Percentiles rank a stretch among this genome's conserved stretches.
phyloP scores from a whole-genome alignment of 2,329 filamentous ascomycete genomes.

The Paracoccidioides brasiliensis region DNA sequence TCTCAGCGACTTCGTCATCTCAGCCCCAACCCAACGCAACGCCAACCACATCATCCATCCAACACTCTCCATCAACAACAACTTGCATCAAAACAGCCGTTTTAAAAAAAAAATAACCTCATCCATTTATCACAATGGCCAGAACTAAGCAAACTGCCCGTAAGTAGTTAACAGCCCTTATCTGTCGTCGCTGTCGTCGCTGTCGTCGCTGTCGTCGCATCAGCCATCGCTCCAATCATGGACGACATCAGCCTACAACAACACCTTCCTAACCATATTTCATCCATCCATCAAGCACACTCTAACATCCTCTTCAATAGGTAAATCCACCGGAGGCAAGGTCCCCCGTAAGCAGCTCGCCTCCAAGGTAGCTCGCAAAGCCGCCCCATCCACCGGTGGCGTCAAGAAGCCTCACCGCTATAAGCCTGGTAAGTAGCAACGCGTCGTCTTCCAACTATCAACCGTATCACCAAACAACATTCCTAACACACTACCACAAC shows the following conservation, averaged over 20 bases:
- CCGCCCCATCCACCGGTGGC: conserved; percentile 88
- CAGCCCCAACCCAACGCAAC: conserved; percentile 20
- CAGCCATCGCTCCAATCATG: conserved; percentile 4
- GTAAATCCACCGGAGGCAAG: conserved; percentile 64
- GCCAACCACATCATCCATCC: conserved; percentile 13
- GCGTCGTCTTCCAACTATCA: not conserved
- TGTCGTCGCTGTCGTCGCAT: conserved; percentile 14
- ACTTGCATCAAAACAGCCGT: conserved; percentile 11
- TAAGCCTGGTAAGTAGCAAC: conserved; percentile 53
- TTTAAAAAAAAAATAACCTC: conserved; percentile 17
- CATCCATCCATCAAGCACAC: conserved; percentile 11
- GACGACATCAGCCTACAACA: not conserved
- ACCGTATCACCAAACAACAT: not conserved
- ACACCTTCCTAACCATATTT: conserved; percentile 2
- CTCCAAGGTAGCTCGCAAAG: conserved; percentile 98
- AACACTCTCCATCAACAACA: conserved; percentile 12
- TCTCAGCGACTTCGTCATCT: conserved; percentile 11
- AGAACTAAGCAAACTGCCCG: conserved; percentile 42
- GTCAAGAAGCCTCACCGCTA: conserved; percentile 91
- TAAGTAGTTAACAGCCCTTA: conserved; percentile 23
- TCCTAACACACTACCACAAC: conserved; percentile 19
- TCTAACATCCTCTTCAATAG: conserved; percentile 31
- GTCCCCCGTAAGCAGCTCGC: conserved; percentile 88
- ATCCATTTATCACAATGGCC: conserved; percentile 31
- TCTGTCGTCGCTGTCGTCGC: too few relatives aligned